Percentiles rank a stretch among this genome's conserved stretches.
phyloP scores from a whole-genome alignment of 257 asterid genomes.

The Mentha longifolia region DNA sequence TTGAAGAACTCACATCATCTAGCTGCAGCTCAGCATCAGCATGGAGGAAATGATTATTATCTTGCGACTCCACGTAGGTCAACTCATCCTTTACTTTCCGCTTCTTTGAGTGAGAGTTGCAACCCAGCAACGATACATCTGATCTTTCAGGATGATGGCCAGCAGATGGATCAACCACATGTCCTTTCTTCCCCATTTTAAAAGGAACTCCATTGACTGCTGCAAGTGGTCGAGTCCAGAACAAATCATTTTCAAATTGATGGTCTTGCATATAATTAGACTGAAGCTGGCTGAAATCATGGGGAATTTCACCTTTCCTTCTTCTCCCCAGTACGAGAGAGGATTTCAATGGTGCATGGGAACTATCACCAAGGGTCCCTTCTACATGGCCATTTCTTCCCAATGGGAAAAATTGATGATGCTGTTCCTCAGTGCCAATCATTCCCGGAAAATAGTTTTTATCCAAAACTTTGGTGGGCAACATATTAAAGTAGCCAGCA shows the following conservation, averaged over 20 bases:
- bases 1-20: slow-evolving; percentile 51
- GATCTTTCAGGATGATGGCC: slow-evolving; percentile 59
- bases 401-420: slow-evolving; percentile 49
- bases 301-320: slow-evolving; percentile 55
- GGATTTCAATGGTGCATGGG: slow-evolving; percentile 48
- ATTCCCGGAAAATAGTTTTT: slow-evolving; percentile 53
- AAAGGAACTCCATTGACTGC: slow-evolving; percentile 56
- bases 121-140: slow-evolving; percentile 61
- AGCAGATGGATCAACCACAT: slow-evolving; percentile 49
- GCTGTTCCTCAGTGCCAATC: slow-evolving; percentile 46
- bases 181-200: slow-evolving; percentile 73
- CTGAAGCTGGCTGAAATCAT: slow-evolving; percentile 55
- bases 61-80: slow-evolving; percentile 49
- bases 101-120: slow-evolving; percentile 69
- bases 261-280: slow-evolving; percentile 51
- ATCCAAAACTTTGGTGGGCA: slow-evolving; percentile 48
- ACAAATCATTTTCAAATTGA: slow-evolving; percentile 61
- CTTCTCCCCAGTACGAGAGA: slow-evolving; percentile 47
- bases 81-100: slow-evolving; percentile 71
- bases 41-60: slow-evolving; percentile 47
- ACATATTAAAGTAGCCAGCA: slow-evolving; percentile 52
- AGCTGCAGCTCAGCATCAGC: slow-evolving; percentile 54
- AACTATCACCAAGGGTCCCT: slow-evolving; percentile 55
- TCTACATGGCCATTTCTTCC: slow-evolving; percentile 68
- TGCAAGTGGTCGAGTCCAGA: slow-evolving; percentile 54